Evolutionary conservation across 1,284 basidiomycete genomes (phyloP), one percentile per base, ranked within the genome.

Genomic region (Rhodotorula sp.): DNA sequence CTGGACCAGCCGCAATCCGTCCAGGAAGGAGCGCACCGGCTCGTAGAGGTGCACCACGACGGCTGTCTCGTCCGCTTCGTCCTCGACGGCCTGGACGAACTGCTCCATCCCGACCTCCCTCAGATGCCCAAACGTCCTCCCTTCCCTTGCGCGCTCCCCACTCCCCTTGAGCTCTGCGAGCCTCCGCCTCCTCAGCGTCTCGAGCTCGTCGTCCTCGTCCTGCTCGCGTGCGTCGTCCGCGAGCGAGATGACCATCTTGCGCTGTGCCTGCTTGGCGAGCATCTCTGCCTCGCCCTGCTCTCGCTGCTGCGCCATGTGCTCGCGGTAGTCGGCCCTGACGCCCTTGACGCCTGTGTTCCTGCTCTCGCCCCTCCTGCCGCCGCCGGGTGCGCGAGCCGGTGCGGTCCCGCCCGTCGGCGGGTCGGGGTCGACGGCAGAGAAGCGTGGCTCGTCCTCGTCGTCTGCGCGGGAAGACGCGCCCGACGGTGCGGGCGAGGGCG

Each of bases 21-120:
- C 8, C 8, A 54, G 2, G 13, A 6, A 4, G 21, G 22, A 7
- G 4, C 89, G 76, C 80, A 92, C 91, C 55, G 90, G 84, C 78
- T 92, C 90, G 78, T 92, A 94, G 13, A 94, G 84, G 81, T 94
- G 91, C 44, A 94, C 84, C 22, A 92, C 87, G 25, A 94, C 90
- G 87, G 89, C 91, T 9, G 88, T 85, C 5, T 85, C 86, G 64
- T 82, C 82, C 44, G 87, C 86, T 80, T 79, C 78, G 36, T 79
- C 78, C 66, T 93, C 91, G 8, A 94, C 87, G 4, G 91, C 90
- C 63, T 84, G 83, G 64, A 93, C 84, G 78, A 89, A 94, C 36
- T 89, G 89, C 70, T 86, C 84, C 72, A 87, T 81, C 0, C 90
- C 91, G 8, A 94, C 89, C 80, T 94, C 91, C 57, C 91, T 83